phyloP scores from a whole-genome alignment of 768 basidiomycete genomes.

The Hygrocybe coccinea region DNA sequence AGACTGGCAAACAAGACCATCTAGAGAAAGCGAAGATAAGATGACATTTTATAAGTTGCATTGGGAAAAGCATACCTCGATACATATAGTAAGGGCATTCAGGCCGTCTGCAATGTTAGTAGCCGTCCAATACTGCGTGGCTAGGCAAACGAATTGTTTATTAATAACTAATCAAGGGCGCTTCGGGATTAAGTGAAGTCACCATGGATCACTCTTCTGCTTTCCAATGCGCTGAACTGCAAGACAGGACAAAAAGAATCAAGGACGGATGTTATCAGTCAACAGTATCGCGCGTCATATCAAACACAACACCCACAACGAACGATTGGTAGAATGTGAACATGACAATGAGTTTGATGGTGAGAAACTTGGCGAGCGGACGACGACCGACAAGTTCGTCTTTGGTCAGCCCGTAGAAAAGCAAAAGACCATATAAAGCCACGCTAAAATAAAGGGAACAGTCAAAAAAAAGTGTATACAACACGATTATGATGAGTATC shows the following conservation, averaged over 20 bases:
- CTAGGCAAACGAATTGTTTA: slow-evolving; percentile 29
- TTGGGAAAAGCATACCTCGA: slow-evolving; percentile 53
- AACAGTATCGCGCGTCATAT: not conserved
- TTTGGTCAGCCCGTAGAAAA: slow-evolving; percentile 79
- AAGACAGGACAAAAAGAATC: not conserved
- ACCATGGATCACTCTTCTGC: slow-evolving; percentile 63
- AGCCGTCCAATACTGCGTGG: slow-evolving; percentile 75
- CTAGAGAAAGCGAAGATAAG: slow-evolving; percentile 32
- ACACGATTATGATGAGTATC: not conserved
- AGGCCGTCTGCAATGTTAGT: slow-evolving; percentile 83
- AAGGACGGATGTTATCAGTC: too few species aligned
- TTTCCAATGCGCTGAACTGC: slow-evolving; percentile 63
- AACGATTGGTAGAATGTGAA: slow-evolving; percentile 86
- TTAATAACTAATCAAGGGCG: not conserved
- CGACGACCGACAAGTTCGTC: slow-evolving; percentile 72
- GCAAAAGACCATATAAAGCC: slow-evolving; percentile 78
- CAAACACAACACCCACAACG: slow-evolving; percentile 42
- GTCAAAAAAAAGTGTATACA: not conserved
- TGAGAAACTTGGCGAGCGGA: slow-evolving; percentile 80
- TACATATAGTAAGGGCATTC: slow-evolving; percentile 73
- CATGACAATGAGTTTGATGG: slow-evolving; percentile 84
- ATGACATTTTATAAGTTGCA: not conserved
- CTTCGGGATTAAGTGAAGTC: slow-evolving; percentile 4
- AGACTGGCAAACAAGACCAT: slow-evolving; percentile 76
- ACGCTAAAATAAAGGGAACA: slow-evolving; percentile 38